Base-by-base conservation (phyloP, 306 rosid species). In the Malus sylvestris region DNA sequence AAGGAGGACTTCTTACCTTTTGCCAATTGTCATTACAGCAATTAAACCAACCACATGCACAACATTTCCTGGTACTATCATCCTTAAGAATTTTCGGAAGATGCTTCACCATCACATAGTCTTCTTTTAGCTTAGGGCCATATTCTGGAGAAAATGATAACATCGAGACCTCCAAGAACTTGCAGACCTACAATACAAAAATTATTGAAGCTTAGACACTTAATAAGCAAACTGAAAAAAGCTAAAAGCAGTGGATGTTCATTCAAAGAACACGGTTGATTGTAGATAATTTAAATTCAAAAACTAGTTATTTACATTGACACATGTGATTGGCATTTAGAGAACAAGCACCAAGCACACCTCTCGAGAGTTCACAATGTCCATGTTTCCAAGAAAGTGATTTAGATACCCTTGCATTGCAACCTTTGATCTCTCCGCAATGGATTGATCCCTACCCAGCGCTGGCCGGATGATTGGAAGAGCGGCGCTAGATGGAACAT, bases 11-110 rank as follows among this genome's bases (percentile, higher is more conserved):
- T 44, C 55, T 57, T 89, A 91, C 99, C 98, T 91, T 96, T 81
- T 93, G 99, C 99, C 99, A 96, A 79, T 89, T 92, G 91, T 96
- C 97, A 85, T 96, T 92, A 65, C 98, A 96, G 83, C 98, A 96
- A 79, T 44, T 76, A 81, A 93, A 93, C 84, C 96, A 91, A 68
- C 30, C 38, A 67, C 96, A 92, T 33, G 80, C 53, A 84, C 96
- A 91, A 83, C 99, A 96, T 81, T 85, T 96, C 83, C 89, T 87
- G 42, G 89, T 78, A 82, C 86, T 85, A 29, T 96, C 89, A 64
- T 85, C 86, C 78, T 59, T 87, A 9, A 53, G 82, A 79, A 96
- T 85, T 82, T 87, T 87, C 20, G 99, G 93, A 73, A 96, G 89
- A 88, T 96, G 99, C 83, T 96, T 92, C 81, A 92, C 99, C 98